phyloP scores from a whole-genome alignment of 1,284 basidiomycete species.

The Boletellus dicymbophilus region DNA sequence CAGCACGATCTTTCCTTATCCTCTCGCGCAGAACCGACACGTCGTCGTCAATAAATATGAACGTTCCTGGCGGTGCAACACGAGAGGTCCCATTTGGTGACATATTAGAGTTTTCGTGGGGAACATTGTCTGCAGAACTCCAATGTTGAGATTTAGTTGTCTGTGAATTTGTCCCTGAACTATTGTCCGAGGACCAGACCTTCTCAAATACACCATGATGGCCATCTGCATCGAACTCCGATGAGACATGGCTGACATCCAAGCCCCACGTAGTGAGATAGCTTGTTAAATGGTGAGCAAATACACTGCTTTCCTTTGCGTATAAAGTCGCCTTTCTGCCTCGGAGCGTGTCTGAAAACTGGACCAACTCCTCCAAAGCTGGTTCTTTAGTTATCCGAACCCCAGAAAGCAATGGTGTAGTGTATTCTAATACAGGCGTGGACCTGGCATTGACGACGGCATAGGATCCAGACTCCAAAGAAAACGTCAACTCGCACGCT shows the following conservation, averaged over 20 bases:
- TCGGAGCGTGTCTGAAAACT: conserved; percentile 79
- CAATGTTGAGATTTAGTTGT: conserved; percentile 26
- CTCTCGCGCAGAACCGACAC: conserved; percentile 72
- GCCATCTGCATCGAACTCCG: conserved; percentile 53
- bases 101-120: conserved; percentile 19
- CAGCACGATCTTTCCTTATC: conserved; percentile 60
- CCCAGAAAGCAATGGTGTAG: conserved; percentile 40
- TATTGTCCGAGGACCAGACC: conserved; percentile 13
- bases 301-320: conserved; percentile 79
- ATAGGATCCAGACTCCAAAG: conserved; percentile 54
- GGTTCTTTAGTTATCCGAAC: conserved; percentile 66
- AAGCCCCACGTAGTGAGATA: conserved; percentile 95
- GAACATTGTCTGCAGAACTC: conserved; percentile 14
- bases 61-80: conserved; percentile 41
- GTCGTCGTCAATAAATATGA: conserved; percentile 91
- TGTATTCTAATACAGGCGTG: conserved; percentile 46
- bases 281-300: conserved; percentile 88
- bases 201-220: conserved; percentile 17
- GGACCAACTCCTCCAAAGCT: conserved; percentile 70
- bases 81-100: conserved; percentile 24
- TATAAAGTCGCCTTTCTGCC: conserved; percentile 83
- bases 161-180: conserved; percentile 5
- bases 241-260: conserved; percentile 84
- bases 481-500: conserved; percentile 55
- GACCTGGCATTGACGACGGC: conserved; percentile 29